Conservation (phyloP, 1,139 yeast species). For the Yamadazyma conglobata region DNA sequence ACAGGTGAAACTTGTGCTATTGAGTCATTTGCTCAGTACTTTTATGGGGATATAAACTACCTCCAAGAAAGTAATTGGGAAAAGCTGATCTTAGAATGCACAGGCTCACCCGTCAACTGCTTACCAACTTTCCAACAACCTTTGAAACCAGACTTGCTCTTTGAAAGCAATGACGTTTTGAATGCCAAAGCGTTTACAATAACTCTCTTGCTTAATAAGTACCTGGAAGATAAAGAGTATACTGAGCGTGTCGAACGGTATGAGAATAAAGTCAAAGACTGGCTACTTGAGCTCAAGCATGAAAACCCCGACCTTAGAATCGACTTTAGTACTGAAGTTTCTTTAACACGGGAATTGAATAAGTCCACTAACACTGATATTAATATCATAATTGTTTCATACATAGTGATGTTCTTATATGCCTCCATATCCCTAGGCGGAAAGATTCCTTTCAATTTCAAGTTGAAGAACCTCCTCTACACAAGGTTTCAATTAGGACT, state of each 20-base stretch:
- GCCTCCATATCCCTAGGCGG: slow-evolving; percentile 84
- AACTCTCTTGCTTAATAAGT: slow-evolving; percentile 57
- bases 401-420: slow-evolving; percentile 84
- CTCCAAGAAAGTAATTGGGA: slow-evolving; percentile 57
- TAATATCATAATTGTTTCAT: slow-evolving; percentile 67
- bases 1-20: slow-evolving; percentile 73
- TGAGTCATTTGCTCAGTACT: slow-evolving; percentile 90
- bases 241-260: slow-evolving; percentile 51
- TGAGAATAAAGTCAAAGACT: slow-evolving; percentile 61
- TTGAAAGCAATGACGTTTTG: slow-evolving; percentile 50
- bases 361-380: slow-evolving; percentile 79
- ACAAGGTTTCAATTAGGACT: slow-evolving; percentile 77
- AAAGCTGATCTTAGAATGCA: slow-evolving; percentile 51
- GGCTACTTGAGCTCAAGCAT: slow-evolving; percentile 50
- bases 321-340: slow-evolving; percentile 77
- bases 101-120: slow-evolving; percentile 83
- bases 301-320: slow-evolving; percentile 52
- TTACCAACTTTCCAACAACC: slow-evolving; percentile 92
- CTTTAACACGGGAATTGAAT: slow-evolving; percentile 79
- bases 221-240: slow-evolving; percentile 31
- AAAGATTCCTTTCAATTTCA: slow-evolving; percentile 29
- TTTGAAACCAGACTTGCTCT: slow-evolving; percentile 63
- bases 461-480: slow-evolving; percentile 36
- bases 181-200: slow-evolving; percentile 69
- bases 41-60: slow-evolving; percentile 56